These are phyloP conservation scores for Eimeria acervulina DNA, from an alignment of 169 alveolate species.

Conservation along the genomic window DNA sequence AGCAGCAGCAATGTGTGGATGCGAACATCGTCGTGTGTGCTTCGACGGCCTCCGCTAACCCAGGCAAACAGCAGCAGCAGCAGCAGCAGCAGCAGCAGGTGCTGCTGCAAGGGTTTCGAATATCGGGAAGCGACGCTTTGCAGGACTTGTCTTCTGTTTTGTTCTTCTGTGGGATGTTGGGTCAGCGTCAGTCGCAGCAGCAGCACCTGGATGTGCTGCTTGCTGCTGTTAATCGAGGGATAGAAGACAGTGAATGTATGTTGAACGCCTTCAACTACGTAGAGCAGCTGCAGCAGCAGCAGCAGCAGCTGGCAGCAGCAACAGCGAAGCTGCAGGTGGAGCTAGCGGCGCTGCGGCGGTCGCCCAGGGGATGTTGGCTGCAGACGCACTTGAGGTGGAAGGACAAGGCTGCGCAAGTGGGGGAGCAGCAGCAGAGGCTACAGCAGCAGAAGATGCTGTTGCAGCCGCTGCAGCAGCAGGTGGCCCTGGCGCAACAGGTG, in stretches of 20 bases:
- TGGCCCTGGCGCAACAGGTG: constrained; percentile 49
- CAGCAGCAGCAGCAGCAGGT: constrained; percentile 44
- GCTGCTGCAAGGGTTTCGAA: constrained; percentile 17
- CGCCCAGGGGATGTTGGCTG: constrained; percentile 74
- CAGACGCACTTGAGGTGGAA: constrained; percentile 73
- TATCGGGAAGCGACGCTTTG: constrained; percentile 56
- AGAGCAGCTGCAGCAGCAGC: constrained; percentile 82
- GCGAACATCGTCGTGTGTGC: not conserved
- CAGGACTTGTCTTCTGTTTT: constrained; percentile 54
- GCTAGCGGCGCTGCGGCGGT: constrained; percentile 53
- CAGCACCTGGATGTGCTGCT: constrained; percentile 54
- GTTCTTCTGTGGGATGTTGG: constrained; percentile 47
- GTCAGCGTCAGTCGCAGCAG: constrained; percentile 66
- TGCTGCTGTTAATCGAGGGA: constrained; percentile 63
- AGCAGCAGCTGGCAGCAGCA: constrained; percentile 76
- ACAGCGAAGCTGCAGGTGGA: constrained; percentile 68
- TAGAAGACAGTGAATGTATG: constrained; percentile 86
- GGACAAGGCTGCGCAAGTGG: constrained; percentile 77
- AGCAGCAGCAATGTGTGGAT: not conserved
- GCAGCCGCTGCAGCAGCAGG: constrained; percentile 72
- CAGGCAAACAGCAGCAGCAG: not conserved
- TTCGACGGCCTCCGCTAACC: not conserved
- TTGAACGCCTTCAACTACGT: constrained; percentile 83
- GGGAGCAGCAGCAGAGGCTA: constrained; percentile 66
- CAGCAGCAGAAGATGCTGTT: constrained; percentile 69